Evolutionary conservation across 768 basidiomycete species (phyloP), one percentile per base, ranked within the genome.

Genomic region (Postia placenta): DNA sequence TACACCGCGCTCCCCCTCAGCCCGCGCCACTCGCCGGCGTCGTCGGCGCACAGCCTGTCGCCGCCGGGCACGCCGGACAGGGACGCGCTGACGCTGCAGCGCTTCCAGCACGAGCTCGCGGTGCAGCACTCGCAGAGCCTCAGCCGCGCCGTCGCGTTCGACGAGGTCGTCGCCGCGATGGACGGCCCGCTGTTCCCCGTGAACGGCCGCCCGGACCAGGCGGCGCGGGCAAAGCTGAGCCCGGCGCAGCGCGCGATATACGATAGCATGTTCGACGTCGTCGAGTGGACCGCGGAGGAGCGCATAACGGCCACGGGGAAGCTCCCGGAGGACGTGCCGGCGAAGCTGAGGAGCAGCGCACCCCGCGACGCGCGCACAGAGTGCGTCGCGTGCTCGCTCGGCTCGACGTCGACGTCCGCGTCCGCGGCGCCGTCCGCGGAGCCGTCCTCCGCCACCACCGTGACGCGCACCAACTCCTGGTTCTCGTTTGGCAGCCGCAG

Each of bases 121-220:
- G 23, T 57, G 11, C 22, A 56, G 43, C 53, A 51, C 22, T 44
- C 51, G 2, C 47, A 46, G 50, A 50, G 42, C 30, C 35, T 56
- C 22, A 56, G 50, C 37, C 68, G 69, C 19, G 56, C 70, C 5
- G 73, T 84, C 11, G 62, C 76, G 1, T 83, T 84, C 62, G 69
- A 71, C 42, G 78, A 80, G 28, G 81, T 84, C 43, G 63, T 80
- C 38, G 60, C 60, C 39, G 74, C 75, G 59, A 82, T 84, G 78
- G 69, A 75, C 36, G 82, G 82, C 4, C 68, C 72, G 4, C 67
- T 84, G 17, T 84, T 84, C 55, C 78, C 74, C 1, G 51, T 60
- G 4, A 70, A 75, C 45, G 66, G 50, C 28, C 62, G 64, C n/a
- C 42, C 33, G 19, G 15, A 41, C 24, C 41, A 17, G 9, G 47